phyloP scores from a whole-genome alignment of 768 basidiomycete genomes.

The Naganishia onofrii region DNA sequence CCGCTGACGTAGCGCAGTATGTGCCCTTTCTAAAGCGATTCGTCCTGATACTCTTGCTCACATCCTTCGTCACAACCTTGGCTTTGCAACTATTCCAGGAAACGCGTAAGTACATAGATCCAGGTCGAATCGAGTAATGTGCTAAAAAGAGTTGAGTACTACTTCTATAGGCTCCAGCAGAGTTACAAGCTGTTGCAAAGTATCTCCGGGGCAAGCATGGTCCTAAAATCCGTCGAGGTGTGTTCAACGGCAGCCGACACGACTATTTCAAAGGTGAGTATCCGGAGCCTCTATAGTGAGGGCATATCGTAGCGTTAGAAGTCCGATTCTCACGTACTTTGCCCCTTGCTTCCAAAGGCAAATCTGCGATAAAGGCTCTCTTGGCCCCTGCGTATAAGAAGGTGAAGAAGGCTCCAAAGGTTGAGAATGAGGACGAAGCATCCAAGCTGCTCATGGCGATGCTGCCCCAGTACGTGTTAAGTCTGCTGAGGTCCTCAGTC shows the following conservation, averaged over 20 bases:
- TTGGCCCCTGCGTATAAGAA: constrained; percentile 51
- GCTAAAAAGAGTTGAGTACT: neutral
- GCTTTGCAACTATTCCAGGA: constrained; percentile 3
- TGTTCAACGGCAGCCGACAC: constrained; percentile 86
- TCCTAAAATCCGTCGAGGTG: constrained; percentile 83
- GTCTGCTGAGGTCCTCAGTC: neutral
- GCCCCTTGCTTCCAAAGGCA: constrained; percentile 59
- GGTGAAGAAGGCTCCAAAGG: constrained; percentile 31
- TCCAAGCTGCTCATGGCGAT: constrained; percentile 63
- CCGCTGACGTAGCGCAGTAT: constrained; percentile 25
- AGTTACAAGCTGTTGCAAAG: constrained; percentile 75
- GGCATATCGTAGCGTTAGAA: too few relatives aligned
- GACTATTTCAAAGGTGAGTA: constrained; percentile 95
- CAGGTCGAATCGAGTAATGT: neutral
- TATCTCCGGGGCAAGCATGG: constrained; percentile 83
- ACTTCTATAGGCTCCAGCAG: constrained; percentile 62
- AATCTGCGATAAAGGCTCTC: constrained; percentile 85
- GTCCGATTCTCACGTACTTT: too few relatives aligned
- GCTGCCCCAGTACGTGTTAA: constrained; percentile 60
- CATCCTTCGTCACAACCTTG: constrained; percentile 1
- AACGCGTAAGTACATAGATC: neutral
- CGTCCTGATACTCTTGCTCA: neutral
- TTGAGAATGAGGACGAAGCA: constrained; percentile 58
- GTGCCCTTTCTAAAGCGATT: neutral
- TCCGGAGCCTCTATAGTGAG: neutral